phyloP scores from a whole-genome alignment of 495 filamentous ascomycete genomes.

The Penicillium manginii region DNA sequence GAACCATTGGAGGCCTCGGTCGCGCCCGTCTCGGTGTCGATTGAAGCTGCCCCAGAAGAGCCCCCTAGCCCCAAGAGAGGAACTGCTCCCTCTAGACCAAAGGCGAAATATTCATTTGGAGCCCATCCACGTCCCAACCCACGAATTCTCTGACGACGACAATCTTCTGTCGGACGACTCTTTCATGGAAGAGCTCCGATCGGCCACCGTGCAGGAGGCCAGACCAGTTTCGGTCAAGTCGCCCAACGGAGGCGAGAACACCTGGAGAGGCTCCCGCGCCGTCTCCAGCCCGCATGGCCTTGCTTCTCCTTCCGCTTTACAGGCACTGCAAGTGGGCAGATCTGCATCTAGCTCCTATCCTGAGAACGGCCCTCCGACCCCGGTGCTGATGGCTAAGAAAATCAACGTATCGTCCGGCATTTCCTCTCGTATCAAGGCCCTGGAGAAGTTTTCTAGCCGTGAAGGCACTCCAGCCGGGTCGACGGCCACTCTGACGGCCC shows the following conservation, averaged over 20 bases:
- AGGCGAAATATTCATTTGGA: slow-evolving; percentile 56
- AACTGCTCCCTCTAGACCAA: slow-evolving; percentile 36
- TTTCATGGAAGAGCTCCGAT: slow-evolving; percentile 86
- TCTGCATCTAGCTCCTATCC: slow-evolving; percentile 44
- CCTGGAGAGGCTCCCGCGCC: slow-evolving; percentile 52
- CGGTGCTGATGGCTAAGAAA: slow-evolving; percentile 64
- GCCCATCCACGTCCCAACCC: slow-evolving; percentile 59
- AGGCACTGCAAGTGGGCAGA: slow-evolving; percentile 38
- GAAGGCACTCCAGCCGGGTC: slow-evolving; percentile 40
- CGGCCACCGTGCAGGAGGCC: slow-evolving; percentile 80
- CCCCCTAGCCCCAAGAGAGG: slow-evolving; percentile 21
- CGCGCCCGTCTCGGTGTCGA: slow-evolving; percentile 21
- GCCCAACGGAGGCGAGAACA: slow-evolving; percentile 47
- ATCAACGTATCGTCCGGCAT: slow-evolving; percentile 85
- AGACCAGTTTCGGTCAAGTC: slow-evolving; percentile 84
- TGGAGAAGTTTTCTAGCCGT: slow-evolving; percentile 71
- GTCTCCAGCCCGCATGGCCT: slow-evolving; percentile 51
- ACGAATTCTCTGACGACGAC: slow-evolving; percentile 62
- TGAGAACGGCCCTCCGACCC: slow-evolving; percentile 33
- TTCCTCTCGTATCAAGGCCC: slow-evolving; percentile 84
- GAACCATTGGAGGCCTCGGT: slow-evolving; percentile 27
- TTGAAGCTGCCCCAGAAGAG: slow-evolving; percentile 27
- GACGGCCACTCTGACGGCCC: slow-evolving; percentile 22
- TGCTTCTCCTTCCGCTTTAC: slow-evolving; percentile 42
- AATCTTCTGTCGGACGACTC: slow-evolving; percentile 80